Evolutionary conservation across 2,329 filamentous ascomycete species (phyloP).

Genomic region (Exophiala xenobiotica): DNA sequence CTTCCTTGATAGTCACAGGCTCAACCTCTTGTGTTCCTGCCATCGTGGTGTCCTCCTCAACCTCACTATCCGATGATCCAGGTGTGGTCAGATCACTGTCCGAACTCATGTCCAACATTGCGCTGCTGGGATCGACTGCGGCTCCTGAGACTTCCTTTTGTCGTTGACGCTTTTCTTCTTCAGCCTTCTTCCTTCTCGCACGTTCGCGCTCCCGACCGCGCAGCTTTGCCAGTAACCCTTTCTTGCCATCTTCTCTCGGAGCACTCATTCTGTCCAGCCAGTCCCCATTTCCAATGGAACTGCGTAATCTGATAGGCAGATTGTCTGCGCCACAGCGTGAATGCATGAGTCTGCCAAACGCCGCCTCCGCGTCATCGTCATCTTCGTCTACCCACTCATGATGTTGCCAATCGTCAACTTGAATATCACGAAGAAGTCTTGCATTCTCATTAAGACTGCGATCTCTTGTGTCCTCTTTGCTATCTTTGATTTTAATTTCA

Average conservation of each 20-base stretch:
- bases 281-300: slow-evolving; percentile 56
- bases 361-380: slow-evolving; percentile 51
- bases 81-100: slow-evolving; percentile 27
- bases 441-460: slow-evolving; percentile 67
- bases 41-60: slow-evolving; percentile 12
- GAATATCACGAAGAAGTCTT: slow-evolving; percentile 72
- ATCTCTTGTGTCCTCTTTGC: slow-evolving; percentile 50
- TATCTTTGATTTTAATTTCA: slow-evolving; percentile 77
- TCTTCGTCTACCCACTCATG: slow-evolving; percentile 82
- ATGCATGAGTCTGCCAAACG: slow-evolving; percentile 73
- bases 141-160: slow-evolving; percentile 15
- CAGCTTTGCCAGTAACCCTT: slow-evolving; percentile 28
- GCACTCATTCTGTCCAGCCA: slow-evolving; percentile 65
- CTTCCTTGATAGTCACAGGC: slow-evolving; percentile 15
- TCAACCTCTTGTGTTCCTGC: not conserved
- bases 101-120: slow-evolving; percentile 20
- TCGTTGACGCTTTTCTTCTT: slow-evolving; percentile 27
- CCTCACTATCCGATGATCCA: slow-evolving; percentile 22
- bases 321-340: slow-evolving; percentile 46
- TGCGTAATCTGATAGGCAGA: slow-evolving; percentile 50
- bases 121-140: not conserved
- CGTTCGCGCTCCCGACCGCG: slow-evolving; percentile 31
- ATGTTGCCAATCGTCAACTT: slow-evolving; percentile 77
- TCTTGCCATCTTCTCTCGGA: slow-evolving; percentile 42
- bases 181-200: slow-evolving; percentile 29